Base-by-base conservation (phyloP, 306 rosid genomes). In the Lagenaria siceraria region DNA sequence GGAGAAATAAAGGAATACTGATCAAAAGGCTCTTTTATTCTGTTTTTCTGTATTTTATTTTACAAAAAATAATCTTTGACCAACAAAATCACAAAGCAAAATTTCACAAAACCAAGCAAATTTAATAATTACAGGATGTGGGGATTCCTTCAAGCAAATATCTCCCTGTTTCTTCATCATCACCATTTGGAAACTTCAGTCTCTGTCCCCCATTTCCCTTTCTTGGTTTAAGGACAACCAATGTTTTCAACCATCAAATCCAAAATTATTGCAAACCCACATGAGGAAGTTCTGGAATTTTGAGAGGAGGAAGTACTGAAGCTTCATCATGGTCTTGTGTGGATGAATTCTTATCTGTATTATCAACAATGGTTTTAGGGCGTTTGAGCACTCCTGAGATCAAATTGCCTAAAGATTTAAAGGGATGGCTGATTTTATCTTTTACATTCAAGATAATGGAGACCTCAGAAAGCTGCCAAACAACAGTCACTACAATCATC, bases 401-500 rank as follows among this genome's bases (percentile, higher is more conserved):
- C 77, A 90, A 46, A 29, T 78, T 76, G 29, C 91, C 87, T 3
- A 92, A 8, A 80, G 76, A 64, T 51, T 62, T 85, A 68, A 95
- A 87, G 1, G 97, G 97, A 81, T 90, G 35, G 72, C 10, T 86
- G 7, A 94, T 9, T 38, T 94, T 89, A 4, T 92, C 77, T 75
- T 66, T 92, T 6, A 92, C 51, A 82, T 80, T 84, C 82, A 82
- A 31, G n/a, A 92, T n/a, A 13, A 95, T 70, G 40, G 93, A 82
- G 2, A 86, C 87, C 79, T 95, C 93, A 35, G 98, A 95, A 29
- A 90, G 38, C 78, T 95, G 97, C 97, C 98, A 95, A 77, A 83
- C 84, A 53, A 89, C 11, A 1, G 96, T 95, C 52, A 95, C 83
- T 5, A 86, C 90, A 66, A 95, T 87, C 97, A 92, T 79, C 80